Evolutionary conservation across 1,284 basidiomycete species (phyloP).

Genomic region (Boletus semigastroideus): DNA sequence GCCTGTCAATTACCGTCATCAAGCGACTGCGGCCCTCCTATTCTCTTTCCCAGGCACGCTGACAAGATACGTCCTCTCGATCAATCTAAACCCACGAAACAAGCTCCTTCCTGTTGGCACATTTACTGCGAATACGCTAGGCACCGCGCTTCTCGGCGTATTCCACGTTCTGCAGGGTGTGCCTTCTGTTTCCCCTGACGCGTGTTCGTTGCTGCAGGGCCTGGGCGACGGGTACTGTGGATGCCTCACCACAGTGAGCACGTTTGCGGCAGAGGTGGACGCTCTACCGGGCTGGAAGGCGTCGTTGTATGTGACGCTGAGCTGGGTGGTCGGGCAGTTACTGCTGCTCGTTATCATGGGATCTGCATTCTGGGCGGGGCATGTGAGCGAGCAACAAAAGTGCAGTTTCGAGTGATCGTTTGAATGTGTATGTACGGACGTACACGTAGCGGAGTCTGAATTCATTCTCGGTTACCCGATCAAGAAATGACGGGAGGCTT

Average conservation of each 20-base stretch:
- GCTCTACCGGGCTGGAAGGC: slow-evolving; percentile 57
- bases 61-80: slow-evolving; percentile 78
- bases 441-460: slow-evolving; percentile 31
- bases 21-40: slow-evolving; percentile 85
- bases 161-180: slow-evolving; percentile 73
- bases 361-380: slow-evolving; percentile 58
- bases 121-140: slow-evolving; percentile 80
- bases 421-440: slow-evolving; percentile 2
- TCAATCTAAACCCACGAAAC: slow-evolving; percentile 65
- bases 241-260: slow-evolving; percentile 92
- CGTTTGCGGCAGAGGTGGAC: slow-evolving; percentile 82
- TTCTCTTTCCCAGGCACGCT: slow-evolving; percentile 90
- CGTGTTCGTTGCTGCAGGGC: slow-evolving; percentile 77
- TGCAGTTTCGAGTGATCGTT: slow-evolving; percentile 39
- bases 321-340: slow-evolving; percentile 71
- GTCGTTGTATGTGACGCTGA: slow-evolving; percentile 68
- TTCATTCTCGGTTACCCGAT: slow-evolving; percentile 28
- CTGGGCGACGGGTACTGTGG: slow-evolving; percentile 93
- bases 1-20: slow-evolving; percentile 68
- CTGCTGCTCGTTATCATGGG: slow-evolving; percentile 79
- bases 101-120: slow-evolving; percentile 84
- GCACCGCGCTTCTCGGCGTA: slow-evolving; percentile 72
- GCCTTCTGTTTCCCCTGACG: slow-evolving; percentile 42
- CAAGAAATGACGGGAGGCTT: slow-evolving; percentile 18
- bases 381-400: slow-evolving; percentile 40